These are phyloP conservation scores for Myxozyma lipomycoides DNA, from an alignment of 805 yeast genomes.

Conservation along the genomic window DNA sequence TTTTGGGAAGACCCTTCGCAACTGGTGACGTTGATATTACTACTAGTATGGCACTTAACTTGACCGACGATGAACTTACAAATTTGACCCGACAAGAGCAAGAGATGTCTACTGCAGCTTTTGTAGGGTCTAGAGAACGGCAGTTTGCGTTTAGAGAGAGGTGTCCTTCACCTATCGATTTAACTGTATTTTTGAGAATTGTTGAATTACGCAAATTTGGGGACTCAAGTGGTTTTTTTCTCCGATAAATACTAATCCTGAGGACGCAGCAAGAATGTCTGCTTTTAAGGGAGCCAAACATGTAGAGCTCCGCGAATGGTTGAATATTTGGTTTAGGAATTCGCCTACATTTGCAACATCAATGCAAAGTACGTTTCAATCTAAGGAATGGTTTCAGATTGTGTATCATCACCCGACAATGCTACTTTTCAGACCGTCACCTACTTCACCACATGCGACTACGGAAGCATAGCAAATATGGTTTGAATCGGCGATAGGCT, in stretches of 20 bases:
- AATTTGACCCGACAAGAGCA: constrained; percentile 6
- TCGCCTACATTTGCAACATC: too few species aligned
- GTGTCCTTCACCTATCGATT: constrained; percentile 50
- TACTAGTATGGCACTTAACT: constrained; percentile 62
- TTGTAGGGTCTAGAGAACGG: not conserved
- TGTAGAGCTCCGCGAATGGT: too few species aligned
- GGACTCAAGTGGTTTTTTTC: too few species aligned
- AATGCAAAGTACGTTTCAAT: constrained; percentile 69
- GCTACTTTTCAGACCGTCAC: constrained; percentile 65
- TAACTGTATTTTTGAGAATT: constrained; percentile 59
- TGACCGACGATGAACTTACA: constrained; percentile 41
- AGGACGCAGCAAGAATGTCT: too few species aligned
- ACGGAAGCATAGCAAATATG: constrained; percentile 51
- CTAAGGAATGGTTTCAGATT: constrained; percentile 52
- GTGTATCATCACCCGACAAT: constrained; percentile 59
- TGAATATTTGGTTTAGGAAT: too few species aligned
- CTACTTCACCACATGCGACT: constrained; percentile 53
- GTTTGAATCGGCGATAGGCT: constrained; percentile 57
- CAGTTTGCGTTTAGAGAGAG: not conserved
- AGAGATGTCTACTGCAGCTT: constrained; percentile 4
- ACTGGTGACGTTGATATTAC: constrained; percentile 74
- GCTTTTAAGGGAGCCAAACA: too few species aligned
- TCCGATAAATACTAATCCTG: too few species aligned
- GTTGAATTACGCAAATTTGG: constrained; percentile 63
- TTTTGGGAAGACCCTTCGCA: constrained; percentile 79